phyloP scores from a whole-genome alignment of 768 basidiomycete species.

The Lanmaoa rubissima region DNA sequence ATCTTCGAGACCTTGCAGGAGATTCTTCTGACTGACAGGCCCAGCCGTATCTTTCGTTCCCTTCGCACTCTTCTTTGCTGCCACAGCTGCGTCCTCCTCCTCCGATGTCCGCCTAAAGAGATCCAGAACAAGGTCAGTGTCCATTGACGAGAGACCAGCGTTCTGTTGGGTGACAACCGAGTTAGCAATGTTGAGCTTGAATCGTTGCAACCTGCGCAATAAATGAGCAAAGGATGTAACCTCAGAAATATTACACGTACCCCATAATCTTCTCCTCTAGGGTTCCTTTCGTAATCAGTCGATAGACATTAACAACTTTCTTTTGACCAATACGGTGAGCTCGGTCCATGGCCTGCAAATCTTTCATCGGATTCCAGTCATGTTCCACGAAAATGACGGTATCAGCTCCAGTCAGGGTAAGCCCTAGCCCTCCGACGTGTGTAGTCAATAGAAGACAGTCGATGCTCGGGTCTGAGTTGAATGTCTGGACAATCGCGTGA shows the following conservation, averaged over 20 bases:
- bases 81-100: slow-evolving; percentile 66
- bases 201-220: slow-evolving; percentile 79
- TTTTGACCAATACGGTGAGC: slow-evolving; percentile 98
- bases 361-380: slow-evolving; percentile 99
- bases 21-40: slow-evolving; percentile 72
- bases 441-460: slow-evolving; percentile 95
- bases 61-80: slow-evolving; percentile 46
- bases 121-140: slow-evolving; percentile 94
- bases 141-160: slow-evolving; percentile 90
- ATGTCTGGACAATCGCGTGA: slow-evolving; percentile 95
- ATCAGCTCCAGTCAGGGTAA: slow-evolving; percentile 96
- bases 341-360: slow-evolving; percentile 98
- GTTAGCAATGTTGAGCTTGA: slow-evolving; percentile 97
- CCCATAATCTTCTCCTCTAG: slow-evolving; percentile 99
- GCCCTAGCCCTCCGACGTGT: slow-evolving; percentile 92
- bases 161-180: slow-evolving; percentile 98
- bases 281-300: slow-evolving; percentile 94
- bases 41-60: slow-evolving; percentile 55
- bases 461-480: slow-evolving; percentile 96
- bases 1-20: slow-evolving; percentile 88
- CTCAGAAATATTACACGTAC: slow-evolving; percentile 43
- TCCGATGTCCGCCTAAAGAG: slow-evolving; percentile 79
- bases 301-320: slow-evolving; percentile 98
- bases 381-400: slow-evolving; percentile 99
- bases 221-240: slow-evolving; percentile 4